Evolutionary conservation across 768 basidiomycete genomes (phyloP).

Genomic region (Piloderma croceum): DNA sequence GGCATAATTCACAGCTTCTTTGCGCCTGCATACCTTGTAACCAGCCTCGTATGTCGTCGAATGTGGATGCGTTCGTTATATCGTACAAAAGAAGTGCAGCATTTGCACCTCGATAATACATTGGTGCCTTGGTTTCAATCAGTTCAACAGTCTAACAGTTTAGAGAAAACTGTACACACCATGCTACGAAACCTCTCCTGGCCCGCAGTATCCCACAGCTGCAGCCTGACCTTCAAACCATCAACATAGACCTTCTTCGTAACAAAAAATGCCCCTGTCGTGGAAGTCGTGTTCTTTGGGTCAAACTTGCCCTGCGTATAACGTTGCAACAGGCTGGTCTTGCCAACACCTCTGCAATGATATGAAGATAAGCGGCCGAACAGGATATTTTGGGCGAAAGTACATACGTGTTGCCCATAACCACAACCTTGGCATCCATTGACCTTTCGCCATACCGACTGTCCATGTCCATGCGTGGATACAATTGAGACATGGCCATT

Average conservation of each 20-base stretch:
- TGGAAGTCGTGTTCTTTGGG: constrained; percentile 82
- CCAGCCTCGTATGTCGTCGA: constrained; percentile 91
- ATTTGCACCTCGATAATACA: constrained; percentile 96
- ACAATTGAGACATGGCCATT: constrained; percentile 66
- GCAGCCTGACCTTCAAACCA: constrained; percentile 79
- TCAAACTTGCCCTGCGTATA: constrained; percentile 90
- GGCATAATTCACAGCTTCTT: constrained; percentile 1
- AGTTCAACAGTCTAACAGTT: constrained; percentile 8
- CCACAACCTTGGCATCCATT: constrained; percentile 92
- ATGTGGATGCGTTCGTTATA: constrained; percentile 83
- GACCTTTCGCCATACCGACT: constrained; percentile 67
- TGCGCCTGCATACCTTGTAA: constrained; percentile 59
- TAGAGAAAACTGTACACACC: constrained; percentile 39
- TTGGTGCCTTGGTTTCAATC: constrained; percentile 61
- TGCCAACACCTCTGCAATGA: constrained; percentile 67
- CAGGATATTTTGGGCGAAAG: constrained; percentile 18
- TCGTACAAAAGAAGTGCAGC: constrained; percentile 93
- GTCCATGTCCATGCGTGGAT: constrained; percentile 61
- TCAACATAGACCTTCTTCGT: constrained; percentile 87
- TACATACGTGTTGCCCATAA: constrained; percentile 90
- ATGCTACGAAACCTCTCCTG: constrained; percentile 91
- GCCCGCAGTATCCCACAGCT: constrained; percentile 91
- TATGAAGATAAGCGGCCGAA: constrained; percentile 24
- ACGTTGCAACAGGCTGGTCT: constrained; percentile 85
- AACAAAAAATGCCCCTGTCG: constrained; percentile 90